Conservation (phyloP, 2,329 filamentous ascomycete species). For the Xylariaceae sp. region DNA sequence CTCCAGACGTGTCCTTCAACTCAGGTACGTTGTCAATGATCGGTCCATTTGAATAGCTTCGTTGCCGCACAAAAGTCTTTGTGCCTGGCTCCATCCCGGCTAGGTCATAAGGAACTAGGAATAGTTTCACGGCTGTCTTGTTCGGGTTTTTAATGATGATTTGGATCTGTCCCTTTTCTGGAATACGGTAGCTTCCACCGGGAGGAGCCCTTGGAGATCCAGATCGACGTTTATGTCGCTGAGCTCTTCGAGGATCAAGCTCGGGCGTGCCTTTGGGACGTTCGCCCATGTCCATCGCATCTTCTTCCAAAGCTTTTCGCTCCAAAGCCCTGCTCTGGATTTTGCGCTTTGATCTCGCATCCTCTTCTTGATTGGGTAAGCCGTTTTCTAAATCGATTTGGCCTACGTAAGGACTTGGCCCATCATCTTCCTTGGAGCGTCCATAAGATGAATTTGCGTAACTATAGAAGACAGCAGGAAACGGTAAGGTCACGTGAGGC, state of each 20-base stretch:
- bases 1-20: slow-evolving; percentile 18
- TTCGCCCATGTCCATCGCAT: slow-evolving; percentile 17
- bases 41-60: slow-evolving; percentile 84
- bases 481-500: slow-evolving; percentile 82
- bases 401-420: slow-evolving; percentile 93
- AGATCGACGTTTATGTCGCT: slow-evolving; percentile 49
- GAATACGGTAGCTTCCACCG: slow-evolving; percentile 89
- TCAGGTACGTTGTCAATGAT: slow-evolving; percentile 64
- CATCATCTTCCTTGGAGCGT: slow-evolving; percentile 67
- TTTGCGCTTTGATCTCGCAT: slow-evolving; percentile 44
- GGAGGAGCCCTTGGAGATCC: slow-evolving; percentile 64
- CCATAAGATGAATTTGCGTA: slow-evolving; percentile 67
- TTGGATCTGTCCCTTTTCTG: slow-evolving; percentile 88
- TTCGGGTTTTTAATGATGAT: slow-evolving; percentile 98
- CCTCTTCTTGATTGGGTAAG: slow-evolving; percentile 51
- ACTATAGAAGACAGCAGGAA: slow-evolving; percentile 94
- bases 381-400: slow-evolving; percentile 86
- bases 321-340: slow-evolving; percentile 41
- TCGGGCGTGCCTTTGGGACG: slow-evolving; percentile 20
- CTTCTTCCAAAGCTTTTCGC: slow-evolving; percentile 27
- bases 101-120: slow-evolving; percentile 89
- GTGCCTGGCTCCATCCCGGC: slow-evolving; percentile 88
- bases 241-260: slow-evolving; percentile 25
- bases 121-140: slow-evolving; percentile 95
- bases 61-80: slow-evolving; percentile 93